Percentiles rank a stretch among this genome's conserved stretches.
phyloP scores from a whole-genome alignment of 805 yeast species.

The Grigorovia yakushimaensis region DNA sequence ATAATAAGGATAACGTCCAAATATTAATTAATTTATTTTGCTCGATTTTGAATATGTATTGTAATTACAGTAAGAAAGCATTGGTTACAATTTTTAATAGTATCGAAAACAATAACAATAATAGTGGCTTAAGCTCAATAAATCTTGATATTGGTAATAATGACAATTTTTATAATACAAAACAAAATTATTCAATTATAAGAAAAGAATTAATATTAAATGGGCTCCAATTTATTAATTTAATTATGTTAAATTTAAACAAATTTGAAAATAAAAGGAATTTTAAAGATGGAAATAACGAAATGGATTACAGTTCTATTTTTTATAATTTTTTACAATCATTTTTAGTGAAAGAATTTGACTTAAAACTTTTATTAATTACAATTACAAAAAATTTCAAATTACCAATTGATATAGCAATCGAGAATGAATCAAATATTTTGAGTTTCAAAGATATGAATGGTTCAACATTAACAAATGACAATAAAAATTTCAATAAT shows the following conservation, averaged over 20 bases:
- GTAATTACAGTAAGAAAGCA: neutral
- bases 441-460: constrained; percentile 15
- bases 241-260: constrained; percentile 28
- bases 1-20: neutral
- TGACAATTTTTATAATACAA: neutral
- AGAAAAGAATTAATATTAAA: constrained; percentile 35
- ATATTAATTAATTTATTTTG: neutral
- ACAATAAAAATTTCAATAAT: neutral
- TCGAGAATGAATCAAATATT: constrained; percentile 32
- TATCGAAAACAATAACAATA: neutral
- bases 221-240: constrained; percentile 51
- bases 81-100: neutral
- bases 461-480: constrained; percentile 1
- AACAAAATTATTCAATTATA: neutral
- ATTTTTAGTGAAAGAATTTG: constrained; percentile 46
- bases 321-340: constrained; percentile 13
- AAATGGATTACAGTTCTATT: constrained; percentile 1
- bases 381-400: constrained; percentile 41
- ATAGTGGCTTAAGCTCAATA: neutral
- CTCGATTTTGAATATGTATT: neutral
- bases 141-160: neutral
- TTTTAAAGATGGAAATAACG: too few relatives aligned
- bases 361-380: constrained; percentile 39
- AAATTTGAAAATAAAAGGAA: neutral
- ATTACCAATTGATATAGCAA: constrained; percentile 33